These are phyloP conservation scores for Xylaria bambusicola DNA, from an alignment of 495 filamentous ascomycete species.

Conservation along the genomic window DNA sequence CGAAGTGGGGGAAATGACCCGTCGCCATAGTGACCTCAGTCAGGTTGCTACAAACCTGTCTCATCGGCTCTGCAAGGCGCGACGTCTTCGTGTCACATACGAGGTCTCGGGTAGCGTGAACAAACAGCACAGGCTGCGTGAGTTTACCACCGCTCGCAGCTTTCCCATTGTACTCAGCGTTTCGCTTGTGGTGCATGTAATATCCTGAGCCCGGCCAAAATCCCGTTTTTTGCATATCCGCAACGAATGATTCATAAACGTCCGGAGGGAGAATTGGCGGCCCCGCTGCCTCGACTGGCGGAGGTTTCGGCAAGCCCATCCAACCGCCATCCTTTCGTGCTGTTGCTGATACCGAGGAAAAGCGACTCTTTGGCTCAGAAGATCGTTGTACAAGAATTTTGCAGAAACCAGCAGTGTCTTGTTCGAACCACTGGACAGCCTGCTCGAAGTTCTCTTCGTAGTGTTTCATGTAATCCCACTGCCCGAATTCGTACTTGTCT, in stretches of 20 bases:
- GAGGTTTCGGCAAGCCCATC: not conserved
- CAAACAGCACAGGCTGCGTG: constrained; percentile 11
- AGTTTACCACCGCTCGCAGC: constrained; percentile 12
- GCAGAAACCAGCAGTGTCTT: not conserved
- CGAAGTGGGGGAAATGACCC: constrained; percentile 15
- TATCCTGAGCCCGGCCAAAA: constrained; percentile 8
- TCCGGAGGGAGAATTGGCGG: constrained; percentile 5
- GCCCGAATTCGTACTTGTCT: constrained; percentile 13
- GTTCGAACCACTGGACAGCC: constrained; percentile 10
- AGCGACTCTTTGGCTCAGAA: not conserved
- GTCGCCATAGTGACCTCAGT: constrained; percentile 13
- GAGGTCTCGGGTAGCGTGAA: constrained; percentile 12
- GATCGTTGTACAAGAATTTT: not conserved
- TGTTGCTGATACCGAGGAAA: not conserved
- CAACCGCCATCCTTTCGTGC: constrained; percentile 7
- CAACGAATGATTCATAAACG: not conserved
- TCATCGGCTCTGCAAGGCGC: constrained; percentile 9
- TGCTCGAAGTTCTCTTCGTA: constrained; percentile 18
- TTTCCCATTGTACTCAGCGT: constrained; percentile 13
- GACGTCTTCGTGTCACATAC: constrained; percentile 14
- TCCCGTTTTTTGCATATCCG: constrained; percentile 12
- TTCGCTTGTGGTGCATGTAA: constrained; percentile 10
- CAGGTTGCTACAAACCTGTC: constrained; percentile 12
- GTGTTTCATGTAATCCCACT: constrained; percentile 17
- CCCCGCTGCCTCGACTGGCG: not conserved